These are phyloP conservation scores for Candida patagonica DNA, from an alignment of 805 yeast species.

Conservation along the genomic window DNA sequence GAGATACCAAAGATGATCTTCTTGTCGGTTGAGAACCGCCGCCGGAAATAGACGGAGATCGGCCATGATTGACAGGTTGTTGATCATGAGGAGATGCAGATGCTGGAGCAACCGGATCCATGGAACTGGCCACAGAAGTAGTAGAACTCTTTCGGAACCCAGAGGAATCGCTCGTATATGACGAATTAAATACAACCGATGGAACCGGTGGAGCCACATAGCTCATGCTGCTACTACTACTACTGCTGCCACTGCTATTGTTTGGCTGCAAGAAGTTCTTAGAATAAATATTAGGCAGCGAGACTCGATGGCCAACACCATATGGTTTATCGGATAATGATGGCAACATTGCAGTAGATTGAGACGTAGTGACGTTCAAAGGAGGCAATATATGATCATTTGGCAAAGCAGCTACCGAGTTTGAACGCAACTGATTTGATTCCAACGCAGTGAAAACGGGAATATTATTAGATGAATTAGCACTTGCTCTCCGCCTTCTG, in stretches of 20 bases:
- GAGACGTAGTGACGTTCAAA: not conserved
- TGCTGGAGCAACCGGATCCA: constrained; percentile 33
- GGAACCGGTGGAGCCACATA: constrained; percentile 2
- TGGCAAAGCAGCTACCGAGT: not conserved
- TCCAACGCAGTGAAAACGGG: too few species aligned
- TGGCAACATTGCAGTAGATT: constrained; percentile 1
- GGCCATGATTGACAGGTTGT: constrained; percentile 3
- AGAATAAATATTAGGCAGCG: constrained; percentile 19
- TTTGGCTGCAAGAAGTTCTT: constrained; percentile 1
- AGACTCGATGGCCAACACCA: constrained; percentile 17
- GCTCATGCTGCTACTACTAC: constrained; percentile 9
- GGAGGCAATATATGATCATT: constrained; percentile 5
- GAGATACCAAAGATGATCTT: too few species aligned
- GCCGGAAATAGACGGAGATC: not conserved
- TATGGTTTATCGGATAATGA: constrained; percentile 9
- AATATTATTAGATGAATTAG: not conserved
- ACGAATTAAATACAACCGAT: constrained; percentile 17
- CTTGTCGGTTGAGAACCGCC: not conserved
- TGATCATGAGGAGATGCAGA: constrained; percentile 5
- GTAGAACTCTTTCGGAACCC: constrained; percentile 20
- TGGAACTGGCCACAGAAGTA: constrained; percentile 10
- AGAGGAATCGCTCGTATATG: constrained; percentile 19
- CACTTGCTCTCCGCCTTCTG: constrained; percentile 44
- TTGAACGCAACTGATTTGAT: not conserved
- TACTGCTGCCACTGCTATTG: constrained; percentile 5